These are phyloP conservation scores for Irpex sp. DNA, from an alignment of 1,284 basidiomycete genomes.

Conservation along the genomic window DNA sequence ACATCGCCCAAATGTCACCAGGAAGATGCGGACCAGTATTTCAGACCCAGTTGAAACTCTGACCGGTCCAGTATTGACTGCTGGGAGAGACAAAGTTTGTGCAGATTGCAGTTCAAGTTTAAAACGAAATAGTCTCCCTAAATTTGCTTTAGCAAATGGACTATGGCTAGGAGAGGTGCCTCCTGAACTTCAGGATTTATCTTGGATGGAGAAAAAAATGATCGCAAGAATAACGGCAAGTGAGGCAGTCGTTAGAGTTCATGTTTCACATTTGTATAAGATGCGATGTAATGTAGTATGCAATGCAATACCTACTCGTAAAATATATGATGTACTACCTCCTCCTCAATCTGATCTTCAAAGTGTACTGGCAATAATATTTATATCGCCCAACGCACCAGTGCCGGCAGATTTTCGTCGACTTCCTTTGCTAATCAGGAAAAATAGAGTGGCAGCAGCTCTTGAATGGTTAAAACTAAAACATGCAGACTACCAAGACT, in stretches of 20 bases:
- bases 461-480: conserved; percentile 30
- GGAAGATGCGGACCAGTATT: neutral
- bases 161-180: conserved; percentile 38
- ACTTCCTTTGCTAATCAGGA: neutral
- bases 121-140: conserved; percentile 17
- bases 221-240: neutral
- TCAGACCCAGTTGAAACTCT: neutral
- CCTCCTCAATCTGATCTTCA: conserved; percentile 9
- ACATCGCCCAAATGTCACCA: neutral
- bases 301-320: conserved; percentile 5
- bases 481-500: conserved; percentile 24
- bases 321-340: conserved; percentile 7
- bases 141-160: conserved; percentile 29
- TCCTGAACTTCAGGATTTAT: conserved; percentile 21
- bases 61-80: conserved; percentile 7
- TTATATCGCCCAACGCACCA: neutral
- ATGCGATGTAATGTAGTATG: conserved; percentile 11
- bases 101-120: conserved; percentile 9
- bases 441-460: conserved; percentile 10
- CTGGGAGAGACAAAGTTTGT: conserved; percentile 4
- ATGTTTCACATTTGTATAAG: conserved; percentile 13
- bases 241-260: neutral
- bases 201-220: conserved; percentile 30
- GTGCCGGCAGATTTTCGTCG: neutral
- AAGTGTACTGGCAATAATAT: conserved; percentile 5